Base-by-base conservation (phyloP, 371 early-diverging fungal species). In the Blakeslea trispora region DNA sequence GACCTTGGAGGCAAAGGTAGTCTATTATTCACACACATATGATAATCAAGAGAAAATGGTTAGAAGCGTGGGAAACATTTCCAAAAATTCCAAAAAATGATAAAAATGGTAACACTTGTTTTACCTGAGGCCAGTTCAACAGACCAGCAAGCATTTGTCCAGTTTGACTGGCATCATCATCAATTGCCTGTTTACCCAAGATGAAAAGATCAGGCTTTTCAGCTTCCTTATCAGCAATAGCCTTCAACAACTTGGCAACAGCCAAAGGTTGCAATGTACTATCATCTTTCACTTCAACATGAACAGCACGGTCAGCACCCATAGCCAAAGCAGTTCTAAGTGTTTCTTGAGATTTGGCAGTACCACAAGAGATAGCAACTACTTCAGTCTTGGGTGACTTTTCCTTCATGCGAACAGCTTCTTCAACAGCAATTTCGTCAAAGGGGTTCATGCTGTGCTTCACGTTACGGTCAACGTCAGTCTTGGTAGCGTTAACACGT, bases 391-490 rank as follows among this genome's bases (percentile, higher is more conserved):
- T 87, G 42, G 80, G 84, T 24, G 79, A 64, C 53, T 82, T 82
- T 73, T 98, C 98, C 81, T 93, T 92, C 66, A 98, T 81, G 44
- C 90, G 84, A 28, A 99, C 87, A 50, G 98, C 97, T 71, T 96
- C 96, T 72, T 98, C 98, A 22, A 98, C 81, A 40, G 97, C 98
- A 75, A 98, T 98, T 74, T 98, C 98, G 67, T 97, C 98, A 76
- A 99, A 98, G 41, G 99, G 99, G 79, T 99, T 99, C 91, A 98
- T 93, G 66, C 93, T 93, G 86, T 97, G 97, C 87, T 96, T 97
- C 50, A 96, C 93, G 67, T 88, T 90, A 31, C 94, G 94, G 71
- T 97, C 99, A 64, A 97, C 95, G 66, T 85, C 92, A 7, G 91
- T 86, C 66, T 91, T 91, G 52, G 91, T 86, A 45, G 91, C 79